These are phyloP conservation scores for Stephanodiscus minutulus DNA, from an alignment of 108 stramenopile genomes.

Conservation along the genomic window DNA sequence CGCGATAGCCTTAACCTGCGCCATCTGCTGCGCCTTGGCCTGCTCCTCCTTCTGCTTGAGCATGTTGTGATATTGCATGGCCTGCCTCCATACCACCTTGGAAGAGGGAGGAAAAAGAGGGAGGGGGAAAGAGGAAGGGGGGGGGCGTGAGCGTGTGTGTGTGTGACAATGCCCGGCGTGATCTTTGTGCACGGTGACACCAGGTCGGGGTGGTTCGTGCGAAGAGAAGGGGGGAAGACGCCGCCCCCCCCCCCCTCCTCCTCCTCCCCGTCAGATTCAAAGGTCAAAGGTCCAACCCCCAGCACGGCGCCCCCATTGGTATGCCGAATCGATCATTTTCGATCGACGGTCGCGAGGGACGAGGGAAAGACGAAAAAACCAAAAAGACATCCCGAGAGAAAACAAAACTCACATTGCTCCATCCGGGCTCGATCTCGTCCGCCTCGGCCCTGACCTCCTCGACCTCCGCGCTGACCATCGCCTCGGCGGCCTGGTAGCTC, in stretches of 20 bases:
- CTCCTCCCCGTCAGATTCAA: too few species aligned
- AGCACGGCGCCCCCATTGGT: too few species aligned
- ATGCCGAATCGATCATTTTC: conserved; percentile 57
- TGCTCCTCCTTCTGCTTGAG: conserved; percentile 81
- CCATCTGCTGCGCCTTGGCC: conserved; percentile 62
- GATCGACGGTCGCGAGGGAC: neutral
- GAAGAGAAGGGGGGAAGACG: too few species aligned
- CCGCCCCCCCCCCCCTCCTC: too few species aligned
- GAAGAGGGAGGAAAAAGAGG: conserved; percentile 1
- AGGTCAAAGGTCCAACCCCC: too few species aligned
- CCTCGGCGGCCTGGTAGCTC: conserved; percentile 83
- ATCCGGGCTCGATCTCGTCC: conserved; percentile 90
- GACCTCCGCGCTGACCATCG: conserved; percentile 83
- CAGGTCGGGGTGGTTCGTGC: too few species aligned
- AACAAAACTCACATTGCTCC: conserved; percentile 67
- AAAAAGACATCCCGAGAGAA: neutral
- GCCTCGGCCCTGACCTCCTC: conserved; percentile 92
- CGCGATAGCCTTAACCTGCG: conserved; percentile 56
- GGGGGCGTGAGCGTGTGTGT: too few species aligned
- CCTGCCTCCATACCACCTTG: conserved; percentile 89
- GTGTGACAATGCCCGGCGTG: too few species aligned
- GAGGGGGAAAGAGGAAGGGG: neutral
- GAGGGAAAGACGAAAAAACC: neutral
- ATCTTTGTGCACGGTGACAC: too few species aligned
- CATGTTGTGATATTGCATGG: conserved; percentile 92